Evolutionary conservation across 768 basidiomycete species (phyloP), one percentile per base, ranked within the genome.

Genomic region (Lepiota brunneoincarnata): DNA sequence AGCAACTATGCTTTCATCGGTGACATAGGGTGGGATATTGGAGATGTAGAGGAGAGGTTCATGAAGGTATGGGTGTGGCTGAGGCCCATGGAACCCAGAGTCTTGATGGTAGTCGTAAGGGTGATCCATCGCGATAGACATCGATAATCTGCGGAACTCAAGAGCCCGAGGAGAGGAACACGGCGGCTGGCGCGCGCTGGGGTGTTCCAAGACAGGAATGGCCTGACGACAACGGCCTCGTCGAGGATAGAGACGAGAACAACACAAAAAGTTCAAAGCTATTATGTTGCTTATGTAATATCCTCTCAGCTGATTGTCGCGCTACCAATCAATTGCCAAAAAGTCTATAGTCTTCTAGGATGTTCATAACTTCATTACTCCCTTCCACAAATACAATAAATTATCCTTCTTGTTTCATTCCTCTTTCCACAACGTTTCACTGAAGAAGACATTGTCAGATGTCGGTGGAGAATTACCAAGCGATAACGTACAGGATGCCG

Each of bases 21-120:
- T 74, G 48, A 91, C 79, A 69, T 79, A 83, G 34, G 83, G 70
- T 4, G 92, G 87, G 39, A 93, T 70, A 68, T 84, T 86, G 20
- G 91, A 82, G 69, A 93, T 85, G 73, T 91, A 87, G 42, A 93
- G 75, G 56, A 89, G 65, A 17, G 91, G 89, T 64, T 93, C 89
- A 65, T 88, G 87, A 60, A 93, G 81, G 72, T 90, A 92, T 28
- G 91, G 91, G 64, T 93, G 91, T 51, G 80, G 80, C 60, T 84
- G 75, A 14, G 77, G 75, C 21, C 68, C 72, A 36, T 64, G 58
- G 46, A 56, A 58, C 18, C 67, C 63, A 12, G 59, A 28, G 34
- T 66, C 58, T 28, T 70, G 68, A 55, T 70, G 71, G 48, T 65
- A 68, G 61, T 64, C 61, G 70, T 74, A 76, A 60, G 66, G 67